phyloP scores from a whole-genome alignment of 139 green algal genomes.

The Micractinium conductrix region DNA sequence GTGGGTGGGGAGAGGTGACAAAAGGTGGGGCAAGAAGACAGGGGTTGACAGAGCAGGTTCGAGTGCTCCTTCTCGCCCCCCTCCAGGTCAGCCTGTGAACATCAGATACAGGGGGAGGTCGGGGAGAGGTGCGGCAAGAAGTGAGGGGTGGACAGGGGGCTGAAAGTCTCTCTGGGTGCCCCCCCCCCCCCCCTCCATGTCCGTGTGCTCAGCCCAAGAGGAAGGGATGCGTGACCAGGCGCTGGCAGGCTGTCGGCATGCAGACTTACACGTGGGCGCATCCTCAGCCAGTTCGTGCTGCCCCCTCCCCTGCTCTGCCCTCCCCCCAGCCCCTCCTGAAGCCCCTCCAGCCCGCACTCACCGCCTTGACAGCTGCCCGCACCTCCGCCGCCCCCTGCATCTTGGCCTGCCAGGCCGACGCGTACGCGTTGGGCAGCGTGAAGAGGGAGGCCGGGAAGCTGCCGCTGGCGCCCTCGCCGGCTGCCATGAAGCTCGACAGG shows the following conservation, averaged over 20 bases:
- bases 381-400: constrained; percentile 79
- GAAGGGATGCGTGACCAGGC: too few species aligned
- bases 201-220: too few species aligned
- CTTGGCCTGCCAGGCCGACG: constrained; percentile 77
- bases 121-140: not conserved
- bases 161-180: too few species aligned
- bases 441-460: constrained; percentile 65
- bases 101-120: not conserved
- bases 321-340: too few species aligned
- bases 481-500: constrained; percentile 27
- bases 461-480: constrained; percentile 15
- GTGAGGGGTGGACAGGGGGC: too few species aligned
- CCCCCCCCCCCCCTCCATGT: too few species aligned
- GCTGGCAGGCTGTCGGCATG: too few species aligned
- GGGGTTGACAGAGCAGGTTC: too few species aligned
- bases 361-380: constrained; percentile 65
- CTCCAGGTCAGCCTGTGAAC: too few species aligned
- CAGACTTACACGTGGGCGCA: too few species aligned
- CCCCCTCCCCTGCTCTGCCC: not conserved
- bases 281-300: not conserved
- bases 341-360: not conserved
- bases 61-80: too few species aligned
- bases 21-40: not conserved
- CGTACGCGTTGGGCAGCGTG: constrained; percentile 82
- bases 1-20: not conserved